Percentiles rank a stretch among this genome's conserved stretches.
Conservation (phyloP, 2,329 filamentous ascomycete genomes). For the Rasamsonia emersonii region DNA sequence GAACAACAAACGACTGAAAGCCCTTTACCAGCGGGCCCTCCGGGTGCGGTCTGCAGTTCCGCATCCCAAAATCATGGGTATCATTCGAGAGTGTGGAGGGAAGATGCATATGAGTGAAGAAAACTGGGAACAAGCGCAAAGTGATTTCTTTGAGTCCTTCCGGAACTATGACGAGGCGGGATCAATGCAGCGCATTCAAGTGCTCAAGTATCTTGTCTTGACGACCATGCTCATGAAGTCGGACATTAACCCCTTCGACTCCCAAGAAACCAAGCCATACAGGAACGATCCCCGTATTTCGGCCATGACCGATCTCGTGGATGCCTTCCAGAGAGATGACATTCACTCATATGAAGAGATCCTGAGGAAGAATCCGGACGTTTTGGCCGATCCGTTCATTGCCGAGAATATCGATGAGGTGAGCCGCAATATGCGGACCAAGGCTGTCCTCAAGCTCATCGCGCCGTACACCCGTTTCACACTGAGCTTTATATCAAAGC, state of each 20-base stretch:
- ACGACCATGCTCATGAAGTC: slow-evolving; percentile 99
- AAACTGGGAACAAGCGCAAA: slow-evolving; percentile 96
- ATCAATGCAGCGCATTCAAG: slow-evolving; percentile 90
- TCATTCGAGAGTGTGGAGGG: slow-evolving; percentile 95
- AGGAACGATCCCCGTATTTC: slow-evolving; percentile 90
- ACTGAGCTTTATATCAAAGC: slow-evolving; percentile 74
- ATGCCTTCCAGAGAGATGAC: slow-evolving; percentile 92
- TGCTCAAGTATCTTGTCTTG: slow-evolving; percentile 91
- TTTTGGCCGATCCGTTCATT: slow-evolving; percentile 88
- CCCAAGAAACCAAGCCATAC: slow-evolving; percentile 97
- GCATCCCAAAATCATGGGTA: slow-evolving; percentile 97
- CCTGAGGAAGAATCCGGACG: slow-evolving; percentile 76
- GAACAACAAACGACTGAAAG: slow-evolving; percentile 95
- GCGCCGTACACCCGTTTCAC: slow-evolving; percentile 92
- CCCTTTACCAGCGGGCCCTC: slow-evolving; percentile 82
- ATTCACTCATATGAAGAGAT: slow-evolving; percentile 87
- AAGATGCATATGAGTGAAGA: slow-evolving; percentile 99
- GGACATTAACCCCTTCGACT: slow-evolving; percentile 97
- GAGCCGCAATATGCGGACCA: slow-evolving; percentile 94
- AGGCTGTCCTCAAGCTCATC: slow-evolving; percentile 86
- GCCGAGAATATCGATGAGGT: slow-evolving; percentile 99
- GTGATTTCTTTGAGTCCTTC: slow-evolving; percentile 97
- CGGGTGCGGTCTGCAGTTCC: slow-evolving; percentile 94
- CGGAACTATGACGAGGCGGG: slow-evolving; percentile 98
- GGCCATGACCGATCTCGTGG: slow-evolving; percentile 94